Conservation (phyloP, 371 early-diverging fungal species). For the Smittium mucronatum region DNA sequence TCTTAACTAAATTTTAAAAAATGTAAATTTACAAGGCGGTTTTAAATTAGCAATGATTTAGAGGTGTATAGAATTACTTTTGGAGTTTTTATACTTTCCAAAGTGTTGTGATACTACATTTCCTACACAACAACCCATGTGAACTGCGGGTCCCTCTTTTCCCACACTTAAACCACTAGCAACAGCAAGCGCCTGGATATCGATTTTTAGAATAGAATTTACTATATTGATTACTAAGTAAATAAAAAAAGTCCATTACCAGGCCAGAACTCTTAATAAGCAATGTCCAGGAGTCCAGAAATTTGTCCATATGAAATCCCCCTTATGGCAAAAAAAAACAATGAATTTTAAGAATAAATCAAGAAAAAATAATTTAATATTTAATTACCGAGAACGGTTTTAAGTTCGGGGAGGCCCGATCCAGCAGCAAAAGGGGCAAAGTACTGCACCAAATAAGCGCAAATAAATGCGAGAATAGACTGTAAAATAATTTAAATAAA, state of each 20-base stretch:
- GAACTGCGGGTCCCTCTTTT: slow-evolving; percentile 92
- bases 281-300: slow-evolving; percentile 71
- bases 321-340: not conserved
- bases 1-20: slow-evolving; percentile 24
- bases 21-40: not conserved
- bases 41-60: not conserved
- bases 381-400: slow-evolving; percentile 61
- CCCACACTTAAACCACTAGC: slow-evolving; percentile 76
- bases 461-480: slow-evolving; percentile 10
- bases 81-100: slow-evolving; percentile 67
- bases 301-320: slow-evolving; percentile 83
- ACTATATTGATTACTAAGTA: not conserved
- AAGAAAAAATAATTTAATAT: not conserved
- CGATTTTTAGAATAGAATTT: not conserved
- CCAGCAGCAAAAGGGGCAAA: slow-evolving; percentile 60
- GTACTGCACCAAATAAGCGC: slow-evolving; percentile 26
- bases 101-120: slow-evolving; percentile 70
- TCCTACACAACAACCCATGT: slow-evolving; percentile 80
- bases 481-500: not conserved
- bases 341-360: not conserved
- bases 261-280: slow-evolving; percentile 76
- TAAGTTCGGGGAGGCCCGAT: slow-evolving; percentile 89
- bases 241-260: slow-evolving; percentile 19
- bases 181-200: slow-evolving; percentile 47
- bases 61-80: slow-evolving; percentile 36